These are phyloP conservation scores for Pezicula neosporulosa DNA, from an alignment of 2,329 filamentous ascomycete species.

Conservation along the genomic window DNA sequence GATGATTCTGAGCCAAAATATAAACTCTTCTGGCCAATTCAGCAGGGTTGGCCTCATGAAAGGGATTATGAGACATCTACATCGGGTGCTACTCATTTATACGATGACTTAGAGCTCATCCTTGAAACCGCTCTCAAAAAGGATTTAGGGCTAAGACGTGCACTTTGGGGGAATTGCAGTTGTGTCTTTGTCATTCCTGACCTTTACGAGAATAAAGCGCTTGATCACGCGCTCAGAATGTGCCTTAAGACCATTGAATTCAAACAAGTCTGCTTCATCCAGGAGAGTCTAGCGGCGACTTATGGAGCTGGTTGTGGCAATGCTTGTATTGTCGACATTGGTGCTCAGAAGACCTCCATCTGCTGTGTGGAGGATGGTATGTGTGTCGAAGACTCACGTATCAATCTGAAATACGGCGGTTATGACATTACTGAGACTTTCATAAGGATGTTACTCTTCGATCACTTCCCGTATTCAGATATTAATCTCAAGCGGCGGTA, in stretches of 20 bases:
- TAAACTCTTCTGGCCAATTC: slow-evolving; percentile 89
- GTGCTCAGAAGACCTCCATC: slow-evolving; percentile 95
- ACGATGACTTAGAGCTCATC: slow-evolving; percentile 83
- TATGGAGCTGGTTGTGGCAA: slow-evolving; percentile 95
- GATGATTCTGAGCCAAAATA: slow-evolving; percentile 88
- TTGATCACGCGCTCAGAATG: slow-evolving; percentile 79
- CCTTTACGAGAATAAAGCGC: slow-evolving; percentile 91
- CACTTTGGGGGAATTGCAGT: slow-evolving; percentile 84
- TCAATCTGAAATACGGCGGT: slow-evolving; percentile 93
- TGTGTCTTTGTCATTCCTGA: slow-evolving; percentile 98
- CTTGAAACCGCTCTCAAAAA: slow-evolving; percentile 81
- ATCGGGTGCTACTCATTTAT: slow-evolving; percentile 66
- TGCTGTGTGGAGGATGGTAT: slow-evolving; percentile 97
- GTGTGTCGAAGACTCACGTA: slow-evolving; percentile 87
- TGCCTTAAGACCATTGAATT: slow-evolving; percentile 90
- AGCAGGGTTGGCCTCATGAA: slow-evolving; percentile 85
- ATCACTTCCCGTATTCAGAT: slow-evolving; percentile 92
- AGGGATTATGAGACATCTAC: slow-evolving; percentile 65
- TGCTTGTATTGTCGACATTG: slow-evolving; percentile 92
- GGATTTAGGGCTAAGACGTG: slow-evolving; percentile 76
- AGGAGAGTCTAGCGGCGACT: slow-evolving; percentile 91
- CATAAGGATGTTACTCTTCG: slow-evolving; percentile 95
- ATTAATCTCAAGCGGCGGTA: slow-evolving; percentile 89
- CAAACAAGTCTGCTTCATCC: slow-evolving; percentile 85
- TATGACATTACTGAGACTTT: slow-evolving; percentile 92